These are phyloP conservation scores for Striga asiatica DNA, from an alignment of 257 asterid species.

Conservation along the genomic window DNA sequence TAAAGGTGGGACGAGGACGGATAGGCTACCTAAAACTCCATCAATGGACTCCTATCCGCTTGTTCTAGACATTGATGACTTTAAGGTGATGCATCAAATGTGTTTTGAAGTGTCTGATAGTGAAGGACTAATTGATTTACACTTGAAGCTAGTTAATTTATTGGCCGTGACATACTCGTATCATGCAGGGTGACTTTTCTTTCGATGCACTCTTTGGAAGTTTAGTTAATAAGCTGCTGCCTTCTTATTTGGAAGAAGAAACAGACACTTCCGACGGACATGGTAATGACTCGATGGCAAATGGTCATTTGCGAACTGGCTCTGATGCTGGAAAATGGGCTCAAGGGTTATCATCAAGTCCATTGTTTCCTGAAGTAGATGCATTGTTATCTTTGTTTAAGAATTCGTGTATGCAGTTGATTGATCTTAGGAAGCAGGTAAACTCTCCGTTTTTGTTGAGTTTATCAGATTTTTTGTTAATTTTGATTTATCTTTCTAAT, in stretches of 20 bases:
- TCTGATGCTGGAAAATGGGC: slow-evolving; percentile 52
- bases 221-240: slow-evolving; percentile 81
- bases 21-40: slow-evolving; percentile 42
- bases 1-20: slow-evolving; percentile 44
- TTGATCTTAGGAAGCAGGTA: slow-evolving; percentile 89
- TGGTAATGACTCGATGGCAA: slow-evolving; percentile 48
- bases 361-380: slow-evolving; percentile 91
- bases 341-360: slow-evolving; percentile 47
- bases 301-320: slow-evolving; percentile 64
- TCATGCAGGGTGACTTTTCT: slow-evolving; percentile 79
- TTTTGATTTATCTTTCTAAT: slow-evolving; percentile 20
- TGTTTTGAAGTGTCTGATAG: slow-evolving; percentile 4
- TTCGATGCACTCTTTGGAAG: slow-evolving; percentile 88
- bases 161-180: slow-evolving; percentile 12
- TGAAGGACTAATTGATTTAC: neutral
- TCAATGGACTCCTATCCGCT: slow-evolving; percentile 51
- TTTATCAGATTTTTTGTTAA: slow-evolving; percentile 1
- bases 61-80: slow-evolving; percentile 83
- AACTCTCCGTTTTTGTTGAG: neutral
- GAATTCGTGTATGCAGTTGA: slow-evolving; percentile 70
- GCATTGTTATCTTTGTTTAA: slow-evolving; percentile 70
- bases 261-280: slow-evolving; percentile 55
- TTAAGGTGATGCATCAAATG: slow-evolving; percentile 50
- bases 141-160: slow-evolving; percentile 17
- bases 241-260: slow-evolving; percentile 78